phyloP scores from a whole-genome alignment of 169 alveolate species.

The Plasmodium malariae region DNA sequence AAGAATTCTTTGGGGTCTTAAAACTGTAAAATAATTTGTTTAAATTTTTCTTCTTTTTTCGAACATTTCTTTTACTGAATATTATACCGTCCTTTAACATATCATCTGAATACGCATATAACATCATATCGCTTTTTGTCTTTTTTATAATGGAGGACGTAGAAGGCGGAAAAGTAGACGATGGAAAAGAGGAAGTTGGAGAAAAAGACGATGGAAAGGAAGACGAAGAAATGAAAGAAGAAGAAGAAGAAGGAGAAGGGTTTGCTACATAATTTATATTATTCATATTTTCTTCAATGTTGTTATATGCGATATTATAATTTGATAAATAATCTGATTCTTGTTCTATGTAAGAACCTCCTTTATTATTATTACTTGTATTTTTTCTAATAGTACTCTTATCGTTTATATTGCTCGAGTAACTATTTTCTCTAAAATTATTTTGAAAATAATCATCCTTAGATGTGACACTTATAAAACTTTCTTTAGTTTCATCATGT shows the following conservation, averaged over 20 bases:
- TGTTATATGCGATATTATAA: conserved; percentile 2
- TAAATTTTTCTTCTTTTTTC: conserved; percentile 34
- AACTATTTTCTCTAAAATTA: neutral
- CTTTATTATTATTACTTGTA: neutral
- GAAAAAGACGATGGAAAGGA: no score
- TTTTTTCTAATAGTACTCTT: neutral
- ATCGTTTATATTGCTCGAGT: neutral
- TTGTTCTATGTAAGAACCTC: neutral
- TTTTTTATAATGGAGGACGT: neutral
- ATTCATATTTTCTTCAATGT: conserved; percentile 2
- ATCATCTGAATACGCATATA: conserved; percentile 13
- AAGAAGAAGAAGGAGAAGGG: neutral
- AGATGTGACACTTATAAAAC: conserved; percentile 29
- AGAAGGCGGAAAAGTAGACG: no score
- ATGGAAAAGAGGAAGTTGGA: no score
- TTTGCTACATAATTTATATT: neutral
- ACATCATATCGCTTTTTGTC: neutral
- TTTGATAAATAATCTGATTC: conserved; percentile 1
- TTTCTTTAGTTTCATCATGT: conserved; percentile 7
- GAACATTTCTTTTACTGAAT: neutral
- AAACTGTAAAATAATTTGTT: conserved; percentile 50
- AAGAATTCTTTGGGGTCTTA: conserved; percentile 19
- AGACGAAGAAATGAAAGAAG: no score
- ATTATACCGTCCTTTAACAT: conserved; percentile 14
- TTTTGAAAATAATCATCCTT: neutral